Conservation (phyloP, 495 filamentous ascomycete species). For the Penicillium paradoxum region DNA sequence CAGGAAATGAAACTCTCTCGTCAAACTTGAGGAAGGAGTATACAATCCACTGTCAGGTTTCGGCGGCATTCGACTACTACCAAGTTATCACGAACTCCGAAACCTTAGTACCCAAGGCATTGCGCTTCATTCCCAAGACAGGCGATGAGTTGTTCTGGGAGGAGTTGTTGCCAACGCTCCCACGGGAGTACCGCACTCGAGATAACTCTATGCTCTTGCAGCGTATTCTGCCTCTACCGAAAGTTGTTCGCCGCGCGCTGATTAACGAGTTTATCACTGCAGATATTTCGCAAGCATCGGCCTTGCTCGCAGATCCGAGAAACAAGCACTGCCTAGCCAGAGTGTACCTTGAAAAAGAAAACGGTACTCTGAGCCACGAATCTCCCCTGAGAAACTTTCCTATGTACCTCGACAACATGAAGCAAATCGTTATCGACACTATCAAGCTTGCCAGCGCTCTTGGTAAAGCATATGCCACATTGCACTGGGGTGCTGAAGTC, state of each 20-base stretch:
- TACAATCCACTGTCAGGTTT: conserved; percentile 3
- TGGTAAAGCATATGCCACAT: conserved; percentile 11
- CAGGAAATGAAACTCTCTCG: conserved; percentile 3
- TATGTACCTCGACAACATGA: conserved; percentile 6
- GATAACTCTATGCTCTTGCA: conserved; percentile 3
- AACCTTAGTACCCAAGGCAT: too few species aligned
- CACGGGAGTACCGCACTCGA: not conserved
- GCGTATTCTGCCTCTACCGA: conserved; percentile 9
- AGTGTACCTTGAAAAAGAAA: conserved; percentile 19
- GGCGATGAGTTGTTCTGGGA: conserved; percentile 1
- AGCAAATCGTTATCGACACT: conserved; percentile 2
- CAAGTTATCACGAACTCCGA: not conserved
- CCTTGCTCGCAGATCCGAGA: not conserved
- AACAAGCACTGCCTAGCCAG: conserved; percentile 14
- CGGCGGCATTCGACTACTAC: conserved; percentile 4
- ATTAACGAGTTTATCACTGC: not conserved
- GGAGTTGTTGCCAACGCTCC: conserved; percentile 2
- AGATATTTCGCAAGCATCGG: not conserved
- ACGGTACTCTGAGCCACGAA: conserved; percentile 21
- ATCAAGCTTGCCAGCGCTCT: conserved; percentile 2
- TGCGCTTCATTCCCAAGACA: not conserved
- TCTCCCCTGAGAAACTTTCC: conserved; percentile 7
- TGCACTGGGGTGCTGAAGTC: conserved; percentile 11
- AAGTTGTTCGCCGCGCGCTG: conserved; percentile 5
- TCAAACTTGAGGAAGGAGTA: conserved; percentile 7